Conservation (phyloP, 2,329 filamentous ascomycete species). For the Colletotrichum spinosum region DNA sequence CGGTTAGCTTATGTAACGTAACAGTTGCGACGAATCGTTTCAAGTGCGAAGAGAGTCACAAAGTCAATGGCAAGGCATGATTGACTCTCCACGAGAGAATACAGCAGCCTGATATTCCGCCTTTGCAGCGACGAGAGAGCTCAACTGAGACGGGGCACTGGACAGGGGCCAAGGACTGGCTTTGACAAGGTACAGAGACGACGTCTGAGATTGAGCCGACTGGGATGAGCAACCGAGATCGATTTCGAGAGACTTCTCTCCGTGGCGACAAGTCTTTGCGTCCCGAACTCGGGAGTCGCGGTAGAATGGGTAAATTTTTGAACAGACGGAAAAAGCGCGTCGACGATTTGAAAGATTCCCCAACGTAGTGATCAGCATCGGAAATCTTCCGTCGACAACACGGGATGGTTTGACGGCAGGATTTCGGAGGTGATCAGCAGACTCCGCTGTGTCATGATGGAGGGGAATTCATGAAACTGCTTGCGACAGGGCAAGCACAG, state of each 20-base stretch:
- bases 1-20: conserved; percentile 41
- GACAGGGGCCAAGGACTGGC: conserved; percentile 10
- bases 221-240: conserved; percentile 4
- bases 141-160: conserved; percentile 23
- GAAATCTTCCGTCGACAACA: neutral
- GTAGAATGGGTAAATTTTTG: neutral
- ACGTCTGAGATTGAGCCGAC: conserved; percentile 30
- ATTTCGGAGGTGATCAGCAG: neutral
- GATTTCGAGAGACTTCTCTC: neutral
- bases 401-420: neutral
- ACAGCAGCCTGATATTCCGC: conserved; percentile 2
- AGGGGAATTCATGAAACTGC: conserved; percentile 3
- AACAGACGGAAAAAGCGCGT: too few relatives aligned
- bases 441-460: conserved; percentile 3
- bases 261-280: too few relatives aligned
- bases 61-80: conserved; percentile 3
- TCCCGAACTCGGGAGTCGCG: neutral
- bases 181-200: conserved; percentile 18
- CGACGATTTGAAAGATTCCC: too few relatives aligned
- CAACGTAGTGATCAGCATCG: too few relatives aligned
- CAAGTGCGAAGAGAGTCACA: conserved; percentile 1
- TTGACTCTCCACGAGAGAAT: conserved; percentile 7
- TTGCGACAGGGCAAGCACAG: neutral
- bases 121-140: conserved; percentile 13
- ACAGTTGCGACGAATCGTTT: conserved; percentile 24